phyloP scores from a whole-genome alignment of 345 rosid species.

The Brassica carinata region DNA sequence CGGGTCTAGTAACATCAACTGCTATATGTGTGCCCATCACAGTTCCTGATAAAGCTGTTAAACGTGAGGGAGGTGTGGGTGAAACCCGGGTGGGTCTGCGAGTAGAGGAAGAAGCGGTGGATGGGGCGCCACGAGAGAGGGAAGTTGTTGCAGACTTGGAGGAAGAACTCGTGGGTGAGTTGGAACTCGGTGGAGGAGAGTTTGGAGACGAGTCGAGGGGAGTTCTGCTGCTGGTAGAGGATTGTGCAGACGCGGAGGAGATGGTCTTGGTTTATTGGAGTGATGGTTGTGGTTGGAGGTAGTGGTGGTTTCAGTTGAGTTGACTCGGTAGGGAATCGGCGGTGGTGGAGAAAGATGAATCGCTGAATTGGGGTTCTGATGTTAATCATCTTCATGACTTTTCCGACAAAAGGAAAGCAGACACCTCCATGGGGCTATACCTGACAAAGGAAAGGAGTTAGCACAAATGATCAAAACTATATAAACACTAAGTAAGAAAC shows the following conservation, averaged over 20 bases:
- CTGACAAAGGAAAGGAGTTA: too few species aligned
- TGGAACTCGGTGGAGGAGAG: conserved; percentile 50
- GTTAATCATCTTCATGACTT: conserved; percentile 5
- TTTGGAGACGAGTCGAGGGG: conserved; percentile 64
- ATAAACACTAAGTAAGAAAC: too few species aligned
- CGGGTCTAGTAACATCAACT: background rate
- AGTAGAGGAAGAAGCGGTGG: conserved; percentile 69
- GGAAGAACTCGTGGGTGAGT: conserved; percentile 73
- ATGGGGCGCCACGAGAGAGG: conserved; percentile 86
- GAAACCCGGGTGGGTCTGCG: conserved; percentile 47
- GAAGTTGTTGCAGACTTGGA: conserved; percentile 84
- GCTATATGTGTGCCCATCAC: background rate
- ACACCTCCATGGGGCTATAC: too few species aligned
- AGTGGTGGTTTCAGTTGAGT: conserved; percentile 12
- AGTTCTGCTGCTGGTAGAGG: conserved; percentile 75
- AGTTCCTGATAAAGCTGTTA: background rate
- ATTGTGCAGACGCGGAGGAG: conserved; percentile 77
- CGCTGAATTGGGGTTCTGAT: conserved; percentile 25
- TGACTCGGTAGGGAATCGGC: conserved; percentile 14
- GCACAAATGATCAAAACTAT: too few species aligned
- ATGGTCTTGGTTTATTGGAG: conserved; percentile 52
- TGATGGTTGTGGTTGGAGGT: conserved; percentile 20
- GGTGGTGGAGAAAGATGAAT: conserved; percentile 10
- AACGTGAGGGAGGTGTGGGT: conserved; percentile 44
- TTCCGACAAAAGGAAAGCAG: background rate